These are phyloP conservation scores for Purshia tridentata DNA, from an alignment of 306 rosid species.

Conservation along the genomic window DNA sequence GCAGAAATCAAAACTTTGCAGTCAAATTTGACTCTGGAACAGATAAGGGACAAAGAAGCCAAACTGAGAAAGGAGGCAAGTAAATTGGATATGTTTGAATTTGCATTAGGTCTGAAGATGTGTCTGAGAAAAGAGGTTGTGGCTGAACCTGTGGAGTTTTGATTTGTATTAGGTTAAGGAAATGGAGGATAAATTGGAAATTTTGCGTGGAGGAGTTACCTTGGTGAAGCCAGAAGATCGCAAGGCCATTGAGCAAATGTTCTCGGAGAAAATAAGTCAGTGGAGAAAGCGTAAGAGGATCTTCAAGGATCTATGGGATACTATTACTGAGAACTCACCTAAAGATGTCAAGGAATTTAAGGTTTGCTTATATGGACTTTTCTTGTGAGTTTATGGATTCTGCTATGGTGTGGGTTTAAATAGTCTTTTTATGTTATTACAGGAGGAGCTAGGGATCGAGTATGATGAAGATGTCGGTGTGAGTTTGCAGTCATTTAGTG, in stretches of 20 bases:
- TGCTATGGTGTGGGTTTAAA: slow-evolving; percentile 15
- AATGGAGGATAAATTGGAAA: slow-evolving; percentile 62
- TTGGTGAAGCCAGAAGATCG: slow-evolving; percentile 92
- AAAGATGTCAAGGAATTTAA: slow-evolving; percentile 85
- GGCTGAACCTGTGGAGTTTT: slow-evolving; percentile 22
- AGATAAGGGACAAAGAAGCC: slow-evolving; percentile 60
- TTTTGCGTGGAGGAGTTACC: slow-evolving; percentile 76
- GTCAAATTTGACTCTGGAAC: slow-evolving; percentile 81
- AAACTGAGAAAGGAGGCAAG: slow-evolving; percentile 71
- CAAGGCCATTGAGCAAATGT: slow-evolving; percentile 49
- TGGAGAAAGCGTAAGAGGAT: slow-evolving; percentile 95
- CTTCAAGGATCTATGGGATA: slow-evolving; percentile 88
- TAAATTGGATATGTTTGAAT: slow-evolving; percentile 21
- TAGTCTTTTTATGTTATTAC: slow-evolving; percentile 19
- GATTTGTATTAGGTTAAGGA: slow-evolving; percentile 59
- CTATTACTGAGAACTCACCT: slow-evolving; percentile 83
- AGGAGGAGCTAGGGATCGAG: slow-evolving; percentile 93
- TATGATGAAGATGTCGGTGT: slow-evolving; percentile 76
- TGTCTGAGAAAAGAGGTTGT: slow-evolving; percentile 6
- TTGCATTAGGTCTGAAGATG: slow-evolving; percentile 14
- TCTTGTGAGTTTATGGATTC: slow-evolving; percentile 2
- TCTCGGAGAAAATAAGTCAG: slow-evolving; percentile 53
- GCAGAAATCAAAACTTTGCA: slow-evolving; percentile 78
- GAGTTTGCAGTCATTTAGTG: slow-evolving; percentile 62
- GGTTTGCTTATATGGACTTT: slow-evolving; percentile 33